These are phyloP conservation scores for Lonicera japonica DNA, from an alignment of 129 eudicot species.

Conservation along the genomic window DNA sequence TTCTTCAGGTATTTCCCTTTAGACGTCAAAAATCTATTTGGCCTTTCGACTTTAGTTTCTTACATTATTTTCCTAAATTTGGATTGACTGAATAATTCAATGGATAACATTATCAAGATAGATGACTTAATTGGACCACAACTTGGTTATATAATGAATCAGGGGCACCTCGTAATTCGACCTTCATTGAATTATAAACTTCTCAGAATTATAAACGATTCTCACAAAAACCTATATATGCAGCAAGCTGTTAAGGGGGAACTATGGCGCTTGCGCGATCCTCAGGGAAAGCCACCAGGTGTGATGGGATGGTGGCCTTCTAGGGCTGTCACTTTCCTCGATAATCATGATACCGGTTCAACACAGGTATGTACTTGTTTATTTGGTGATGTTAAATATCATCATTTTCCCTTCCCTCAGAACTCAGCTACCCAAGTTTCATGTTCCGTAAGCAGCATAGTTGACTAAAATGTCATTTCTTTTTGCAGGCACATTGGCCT, in stretches of 20 bases:
- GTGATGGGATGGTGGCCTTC: slow-evolving; percentile 99
- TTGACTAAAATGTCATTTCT: background rate
- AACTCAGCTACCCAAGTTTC: background rate
- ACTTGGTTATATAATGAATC: no score
- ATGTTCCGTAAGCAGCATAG: background rate
- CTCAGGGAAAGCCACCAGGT: slow-evolving; percentile 93
- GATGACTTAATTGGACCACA: no score
- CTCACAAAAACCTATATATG: background rate
- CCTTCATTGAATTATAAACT: no score
- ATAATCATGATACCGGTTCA: slow-evolving; percentile 94
- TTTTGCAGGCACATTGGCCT: slow-evolving; percentile 83
- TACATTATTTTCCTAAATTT: no score
- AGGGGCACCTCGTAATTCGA: no score
- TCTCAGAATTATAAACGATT: no score
- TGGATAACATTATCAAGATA: no score
- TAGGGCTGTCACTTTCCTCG: slow-evolving; percentile 83
- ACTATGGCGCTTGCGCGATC: slow-evolving; percentile 87
- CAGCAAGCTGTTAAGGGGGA: slow-evolving; percentile 92
- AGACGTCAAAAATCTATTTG: no score
- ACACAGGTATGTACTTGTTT: slow-evolving; percentile 52
- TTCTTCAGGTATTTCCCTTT: slow-evolving; percentile 87
- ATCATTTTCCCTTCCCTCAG: no score
- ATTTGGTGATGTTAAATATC: background rate
- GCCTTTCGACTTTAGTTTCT: no score
- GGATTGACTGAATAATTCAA: no score